These are phyloP conservation scores for Diutina sp. DNA, from an alignment of 1,139 yeast genomes.

Conservation along the genomic window DNA sequence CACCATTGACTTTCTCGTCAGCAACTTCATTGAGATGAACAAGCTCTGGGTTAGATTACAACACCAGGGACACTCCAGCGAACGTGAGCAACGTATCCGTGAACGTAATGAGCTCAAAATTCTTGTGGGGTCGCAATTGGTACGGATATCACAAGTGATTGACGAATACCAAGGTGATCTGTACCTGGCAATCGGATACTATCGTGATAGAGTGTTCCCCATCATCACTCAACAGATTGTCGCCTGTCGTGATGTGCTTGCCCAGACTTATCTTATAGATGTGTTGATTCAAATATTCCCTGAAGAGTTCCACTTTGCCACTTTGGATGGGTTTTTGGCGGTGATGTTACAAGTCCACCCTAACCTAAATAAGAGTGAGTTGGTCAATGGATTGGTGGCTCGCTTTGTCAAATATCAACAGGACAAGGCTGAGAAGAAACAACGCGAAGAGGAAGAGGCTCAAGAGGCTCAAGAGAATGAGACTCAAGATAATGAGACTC, in stretches of 20 bases:
- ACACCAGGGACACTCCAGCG: conserved; percentile 89
- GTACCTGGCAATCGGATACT: conserved; percentile 30
- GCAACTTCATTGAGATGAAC: conserved; percentile 93
- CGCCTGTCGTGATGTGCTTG: conserved; percentile 83
- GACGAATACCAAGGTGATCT: conserved; percentile 36
- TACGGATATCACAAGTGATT: conserved; percentile 76
- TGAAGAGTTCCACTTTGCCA: conserved; percentile 74
- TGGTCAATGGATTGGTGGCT: conserved; percentile 59
- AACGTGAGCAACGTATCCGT: conserved; percentile 55
- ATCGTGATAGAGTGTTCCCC: conserved; percentile 59
- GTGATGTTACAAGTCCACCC: conserved; percentile 57
- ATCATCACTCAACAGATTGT: conserved; percentile 78
- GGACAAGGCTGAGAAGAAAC: conserved; percentile 15
- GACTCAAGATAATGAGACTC: not conserved
- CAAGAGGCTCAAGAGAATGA: not conserved
- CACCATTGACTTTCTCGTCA: conserved; percentile 60
- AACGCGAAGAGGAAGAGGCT: not conserved
- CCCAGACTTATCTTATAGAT: conserved; percentile 84
- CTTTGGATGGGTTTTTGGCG: conserved; percentile 57
- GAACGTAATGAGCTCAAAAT: conserved; percentile 88
- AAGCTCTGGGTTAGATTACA: conserved; percentile 94
- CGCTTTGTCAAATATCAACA: conserved; percentile 52
- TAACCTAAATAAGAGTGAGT: conserved; percentile 43
- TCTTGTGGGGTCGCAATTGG: conserved; percentile 85
- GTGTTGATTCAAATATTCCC: conserved; percentile 92